These are phyloP conservation scores for Holtermanniella nyarrowii DNA, from an alignment of 768 basidiomycete species.

Conservation along the genomic window DNA sequence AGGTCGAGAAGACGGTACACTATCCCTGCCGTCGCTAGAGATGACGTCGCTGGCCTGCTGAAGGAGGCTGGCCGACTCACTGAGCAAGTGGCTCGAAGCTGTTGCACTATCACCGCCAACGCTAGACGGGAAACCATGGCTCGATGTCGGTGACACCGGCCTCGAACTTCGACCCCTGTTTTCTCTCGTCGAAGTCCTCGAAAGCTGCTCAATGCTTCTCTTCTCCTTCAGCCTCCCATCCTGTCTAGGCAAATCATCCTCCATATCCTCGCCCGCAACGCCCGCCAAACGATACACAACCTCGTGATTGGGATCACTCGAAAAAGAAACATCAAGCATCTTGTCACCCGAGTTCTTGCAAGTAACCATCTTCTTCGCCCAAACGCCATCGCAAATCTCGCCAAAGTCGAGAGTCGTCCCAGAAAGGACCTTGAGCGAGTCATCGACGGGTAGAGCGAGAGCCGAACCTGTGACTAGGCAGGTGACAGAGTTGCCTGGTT, in stretches of 20 bases:
- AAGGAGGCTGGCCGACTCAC: background rate
- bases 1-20: constrained; percentile 24
- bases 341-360: constrained; percentile 33
- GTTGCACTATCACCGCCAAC: background rate
- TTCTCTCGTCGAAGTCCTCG: constrained; percentile 7
- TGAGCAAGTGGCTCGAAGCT: background rate
- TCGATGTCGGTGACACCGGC: background rate
- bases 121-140: background rate
- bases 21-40: constrained; percentile 7
- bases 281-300: constrained; percentile 36
- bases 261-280: constrained; percentile 30
- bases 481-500: constrained; percentile 30
- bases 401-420: constrained; percentile 34
- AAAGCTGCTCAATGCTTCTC: background rate
- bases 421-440: constrained; percentile 25
- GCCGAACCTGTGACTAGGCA: constrained; percentile 25
- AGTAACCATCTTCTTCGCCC: constrained; percentile 30
- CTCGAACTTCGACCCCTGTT: background rate
- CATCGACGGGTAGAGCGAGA: constrained; percentile 12
- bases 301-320: constrained; percentile 23
- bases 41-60: background rate
- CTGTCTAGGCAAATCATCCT: constrained; percentile 20
- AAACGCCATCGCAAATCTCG: constrained; percentile 28
- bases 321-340: constrained; percentile 31
- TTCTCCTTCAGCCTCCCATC: background rate